phyloP scores from a whole-genome alignment of 2,329 filamentous ascomycete species.

The Hypoxylon sp. region DNA sequence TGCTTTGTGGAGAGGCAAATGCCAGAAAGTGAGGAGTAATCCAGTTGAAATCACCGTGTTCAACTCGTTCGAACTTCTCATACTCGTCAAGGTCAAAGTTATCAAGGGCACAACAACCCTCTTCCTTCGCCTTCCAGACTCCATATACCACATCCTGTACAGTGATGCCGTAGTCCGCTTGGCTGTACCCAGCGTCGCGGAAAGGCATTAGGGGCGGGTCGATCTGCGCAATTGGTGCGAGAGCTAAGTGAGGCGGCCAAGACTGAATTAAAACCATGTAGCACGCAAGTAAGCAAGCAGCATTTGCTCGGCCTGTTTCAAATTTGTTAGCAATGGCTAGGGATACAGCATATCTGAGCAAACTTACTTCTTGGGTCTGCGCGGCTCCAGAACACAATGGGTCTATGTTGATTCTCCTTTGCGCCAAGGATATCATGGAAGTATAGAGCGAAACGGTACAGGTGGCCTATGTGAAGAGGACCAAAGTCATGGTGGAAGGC shows the following conservation, averaged over 20 bases:
- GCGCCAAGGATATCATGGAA: constrained; percentile 96
- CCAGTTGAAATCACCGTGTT: constrained; percentile 99
- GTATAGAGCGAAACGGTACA: constrained; percentile 95
- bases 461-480: constrained; percentile 94
- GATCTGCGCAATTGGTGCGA: constrained; percentile 95
- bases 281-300: constrained; percentile 93
- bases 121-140: constrained; percentile 98
- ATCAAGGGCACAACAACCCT: constrained; percentile 89
- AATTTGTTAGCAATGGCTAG: constrained; percentile 47
- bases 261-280: constrained; percentile 99
- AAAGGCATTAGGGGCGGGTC: constrained; percentile 99
- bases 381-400: constrained; percentile 96
- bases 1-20: constrained; percentile 93
- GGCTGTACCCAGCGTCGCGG: constrained; percentile 97
- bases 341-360: not conserved
- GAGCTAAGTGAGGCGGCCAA: constrained; percentile 95
- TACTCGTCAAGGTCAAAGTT: constrained; percentile 98
- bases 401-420: constrained; percentile 88
- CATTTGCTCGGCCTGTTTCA: constrained; percentile 83
- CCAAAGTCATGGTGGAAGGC: constrained; percentile 99
- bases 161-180: constrained; percentile 95
- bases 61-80: constrained; percentile 93
- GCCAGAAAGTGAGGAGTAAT: constrained; percentile 94
- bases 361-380: constrained; percentile 89
- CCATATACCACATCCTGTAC: constrained; percentile 99